Base-by-base conservation (phyloP, 2,329 filamentous ascomycete species). In the Cercospora sp. region DNA sequence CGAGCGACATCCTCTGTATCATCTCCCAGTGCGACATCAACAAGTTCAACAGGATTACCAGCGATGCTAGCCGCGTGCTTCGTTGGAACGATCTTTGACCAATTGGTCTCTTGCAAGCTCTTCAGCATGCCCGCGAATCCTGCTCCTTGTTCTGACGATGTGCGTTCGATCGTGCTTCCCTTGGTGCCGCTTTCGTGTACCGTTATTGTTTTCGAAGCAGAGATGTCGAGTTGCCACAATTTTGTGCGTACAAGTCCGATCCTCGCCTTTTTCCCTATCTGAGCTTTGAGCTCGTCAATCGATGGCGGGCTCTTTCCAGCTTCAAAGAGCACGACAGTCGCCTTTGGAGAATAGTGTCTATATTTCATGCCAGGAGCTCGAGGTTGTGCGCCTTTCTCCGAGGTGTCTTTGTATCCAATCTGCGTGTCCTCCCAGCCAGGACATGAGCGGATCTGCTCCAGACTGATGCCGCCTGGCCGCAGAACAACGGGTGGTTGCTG, bases 351-450 rank as follows among this genome's bases (percentile, higher is more conserved):
- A 77, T 99, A 99, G 78, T 99, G 95, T 77, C 95, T 92, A 79
- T 99, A 99, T 81, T 99, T 99, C 95, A 99, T 99, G 0, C 95
- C 95, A 0, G 95, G 95, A 0, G 95, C 95, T 66, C 92, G 86
- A 0, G 95, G 95, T 9, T 79, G 82, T 61, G 86, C 87, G 5
- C 87, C 90, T 51, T 69, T 84, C 74, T 92, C 88, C 16, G 88
- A 88, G 66, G 86, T 85, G 75, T 97, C 93, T 76, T 90, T 89
- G 79, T 97, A 98, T 10, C 87, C 94, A 68, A 90, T 88, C 69
- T 86, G 84, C 0, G 93, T 91, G 45, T 87, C 82, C 77, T 93
- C 90, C 94, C 95, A 99, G 0, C 94, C 94, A 0, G 85, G 82
- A 75, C 90, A 93, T 48, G 82, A 77, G 53, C 90, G 85, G 65